Conservation (phyloP, 176 grass and related monocot species). For the Oropetium thomaeum region DNA sequence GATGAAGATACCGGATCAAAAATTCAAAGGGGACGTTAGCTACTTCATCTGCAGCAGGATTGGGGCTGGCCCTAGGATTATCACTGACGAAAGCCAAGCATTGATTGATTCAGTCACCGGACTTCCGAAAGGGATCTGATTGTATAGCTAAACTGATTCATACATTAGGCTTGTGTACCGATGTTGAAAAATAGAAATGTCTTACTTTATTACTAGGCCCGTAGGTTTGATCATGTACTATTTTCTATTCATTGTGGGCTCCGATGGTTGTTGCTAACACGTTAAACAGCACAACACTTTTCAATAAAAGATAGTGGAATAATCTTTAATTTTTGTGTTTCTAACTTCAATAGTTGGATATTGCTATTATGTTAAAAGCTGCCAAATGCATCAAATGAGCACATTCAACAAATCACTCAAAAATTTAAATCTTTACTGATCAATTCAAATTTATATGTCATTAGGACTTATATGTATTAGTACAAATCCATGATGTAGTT, state of each 20-base stretch:
- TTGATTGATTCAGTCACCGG: slow-evolving; percentile 45
- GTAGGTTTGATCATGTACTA: not conserved
- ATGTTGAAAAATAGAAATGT: not conserved
- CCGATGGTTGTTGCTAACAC: not conserved
- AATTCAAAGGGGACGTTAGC: slow-evolving; percentile 41
- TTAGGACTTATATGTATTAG: too few relatives aligned
- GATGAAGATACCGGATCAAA: slow-evolving; percentile 47
- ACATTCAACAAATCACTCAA: too few relatives aligned
- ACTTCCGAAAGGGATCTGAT: slow-evolving; percentile 41
- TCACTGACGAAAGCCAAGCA: slow-evolving; percentile 20
- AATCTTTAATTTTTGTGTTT: not conserved
- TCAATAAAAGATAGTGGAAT: not conserved
- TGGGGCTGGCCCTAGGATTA: slow-evolving; percentile 38
- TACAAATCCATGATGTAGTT: too few relatives aligned
- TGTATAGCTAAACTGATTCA: not conserved
- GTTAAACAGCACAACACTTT: not conserved
- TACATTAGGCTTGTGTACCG: not conserved
- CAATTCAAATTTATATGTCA: too few relatives aligned
- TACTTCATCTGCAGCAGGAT: slow-evolving; percentile 56
- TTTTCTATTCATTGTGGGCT: not conserved
- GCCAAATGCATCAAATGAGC: too few relatives aligned
- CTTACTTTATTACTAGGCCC: not conserved
- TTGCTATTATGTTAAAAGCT: too few relatives aligned
- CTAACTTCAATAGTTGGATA: too few relatives aligned
- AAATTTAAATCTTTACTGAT: too few relatives aligned